Percentiles rank a stretch among this genome's conserved stretches.
Evolutionary conservation across 2,329 filamentous ascomycete genomes (phyloP).

Genomic region (Achaetomium macrosporum): DNA sequence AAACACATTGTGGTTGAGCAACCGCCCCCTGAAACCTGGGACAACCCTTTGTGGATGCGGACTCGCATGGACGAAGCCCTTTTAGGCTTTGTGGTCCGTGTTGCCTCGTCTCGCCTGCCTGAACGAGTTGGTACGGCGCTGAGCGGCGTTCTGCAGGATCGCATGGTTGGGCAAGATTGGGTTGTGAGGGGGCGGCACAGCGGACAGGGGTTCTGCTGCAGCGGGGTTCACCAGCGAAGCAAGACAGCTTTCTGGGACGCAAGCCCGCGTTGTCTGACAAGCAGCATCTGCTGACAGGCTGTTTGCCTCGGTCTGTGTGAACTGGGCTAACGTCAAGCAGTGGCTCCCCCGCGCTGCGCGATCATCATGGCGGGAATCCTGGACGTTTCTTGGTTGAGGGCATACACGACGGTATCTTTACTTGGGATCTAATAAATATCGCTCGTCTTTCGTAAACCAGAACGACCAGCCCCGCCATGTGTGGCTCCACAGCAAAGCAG

Average conservation of each 20-base stretch:
- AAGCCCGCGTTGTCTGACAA: not conserved
- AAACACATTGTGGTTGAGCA: not conserved
- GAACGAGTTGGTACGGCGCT: conserved; percentile 2
- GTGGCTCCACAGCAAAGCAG: not conserved
- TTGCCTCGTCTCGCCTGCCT: conserved; percentile 11
- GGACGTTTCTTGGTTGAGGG: too few species aligned
- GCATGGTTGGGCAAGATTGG: conserved; percentile 20
- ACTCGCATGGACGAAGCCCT: conserved; percentile 11
- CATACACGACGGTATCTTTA: too few species aligned
- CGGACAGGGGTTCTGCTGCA: conserved; percentile 7
- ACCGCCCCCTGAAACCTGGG: conserved; percentile 10
- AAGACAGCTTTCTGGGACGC: not conserved
- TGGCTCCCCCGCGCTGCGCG: too few species aligned
- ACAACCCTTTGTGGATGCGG: conserved; percentile 17
- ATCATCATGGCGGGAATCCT: too few species aligned
- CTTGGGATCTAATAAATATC: too few species aligned
- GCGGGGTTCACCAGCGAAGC: not conserved
- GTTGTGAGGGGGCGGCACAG: conserved; percentile 6
- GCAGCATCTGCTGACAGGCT: not conserved
- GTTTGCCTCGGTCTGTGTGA: not conserved
- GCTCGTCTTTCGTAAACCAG: too few species aligned
- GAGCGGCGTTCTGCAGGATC: not conserved
- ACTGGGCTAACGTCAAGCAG: too few species aligned
- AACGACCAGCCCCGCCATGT: not conserved
- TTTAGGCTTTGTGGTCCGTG: conserved; percentile 21